These are phyloP conservation scores for Chernovozyma aurita DNA, from an alignment of 1,139 yeast species.

Conservation along the genomic window DNA sequence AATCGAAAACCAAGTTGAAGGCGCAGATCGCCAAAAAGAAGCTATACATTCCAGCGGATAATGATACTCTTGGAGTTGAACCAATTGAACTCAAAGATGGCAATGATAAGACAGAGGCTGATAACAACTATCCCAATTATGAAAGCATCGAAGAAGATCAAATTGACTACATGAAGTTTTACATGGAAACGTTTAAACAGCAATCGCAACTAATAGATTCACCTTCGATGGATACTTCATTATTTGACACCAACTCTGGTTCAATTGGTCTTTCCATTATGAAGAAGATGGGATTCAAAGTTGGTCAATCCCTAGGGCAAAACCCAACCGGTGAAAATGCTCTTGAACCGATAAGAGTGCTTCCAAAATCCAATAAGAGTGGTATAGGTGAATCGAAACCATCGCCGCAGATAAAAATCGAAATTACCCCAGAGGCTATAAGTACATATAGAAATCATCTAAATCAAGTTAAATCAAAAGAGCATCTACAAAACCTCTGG, in stretches of 20 bases:
- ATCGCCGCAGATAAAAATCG: not conserved
- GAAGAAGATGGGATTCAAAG: constrained; percentile 53
- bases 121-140: not conserved
- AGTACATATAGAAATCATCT: constrained; percentile 3
- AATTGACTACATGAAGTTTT: constrained; percentile 8
- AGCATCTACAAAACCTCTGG: constrained; percentile 4
- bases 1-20: not conserved
- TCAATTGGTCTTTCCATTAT: constrained; percentile 49
- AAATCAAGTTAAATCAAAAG: constrained; percentile 1
- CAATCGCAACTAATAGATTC: not conserved
- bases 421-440: constrained; percentile 1
- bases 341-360: constrained; percentile 9
- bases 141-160: not conserved
- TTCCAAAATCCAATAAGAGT: not conserved
- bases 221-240: constrained; percentile 9
- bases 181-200: not conserved
- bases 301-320: constrained; percentile 41
- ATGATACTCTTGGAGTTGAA: not conserved
- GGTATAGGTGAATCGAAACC: constrained; percentile 1
- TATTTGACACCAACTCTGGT: constrained; percentile 8
- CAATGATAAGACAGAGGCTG: not conserved
- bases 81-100: not conserved
- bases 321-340: not conserved
- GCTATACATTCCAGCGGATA: not conserved
- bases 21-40: not conserved